Percentiles rank a stretch among this genome's conserved stretches.
Conservation (phyloP, 1,284 basidiomycete genomes). For the Xerocomus alliaceus region DNA sequence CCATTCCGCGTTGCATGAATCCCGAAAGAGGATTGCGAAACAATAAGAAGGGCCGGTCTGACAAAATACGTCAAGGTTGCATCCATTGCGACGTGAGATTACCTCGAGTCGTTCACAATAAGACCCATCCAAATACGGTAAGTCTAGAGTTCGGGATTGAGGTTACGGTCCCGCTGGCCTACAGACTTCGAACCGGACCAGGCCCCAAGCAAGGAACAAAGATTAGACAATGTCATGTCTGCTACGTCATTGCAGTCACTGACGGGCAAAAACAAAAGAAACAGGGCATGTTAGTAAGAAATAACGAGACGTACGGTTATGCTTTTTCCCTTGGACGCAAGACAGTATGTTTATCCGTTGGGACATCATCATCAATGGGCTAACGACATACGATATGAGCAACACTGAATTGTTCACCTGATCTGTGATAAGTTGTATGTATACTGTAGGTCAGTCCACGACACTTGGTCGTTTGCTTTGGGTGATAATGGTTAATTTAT, state of each 20-base stretch:
- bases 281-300: too few relatives aligned
- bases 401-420: too few relatives aligned
- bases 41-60: constrained; percentile 24
- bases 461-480: background rate
- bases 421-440: background rate
- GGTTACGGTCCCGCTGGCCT: background rate
- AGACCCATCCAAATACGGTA: constrained; percentile 24
- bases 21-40: constrained; percentile 14
- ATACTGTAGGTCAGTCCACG: background rate
- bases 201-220: too few relatives aligned
- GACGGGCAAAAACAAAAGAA: constrained; percentile 22
- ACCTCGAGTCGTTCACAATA: constrained; percentile 35
- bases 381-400: too few relatives aligned
- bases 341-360: background rate
- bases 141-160: constrained; percentile 23
- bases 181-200: background rate
- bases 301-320: too few relatives aligned
- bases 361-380: background rate
- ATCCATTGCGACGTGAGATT: constrained; percentile 15
- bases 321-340: too few relatives aligned
- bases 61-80: background rate
- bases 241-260: too few relatives aligned
- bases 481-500: constrained; percentile 6
- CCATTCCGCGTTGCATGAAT: background rate
- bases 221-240: too few relatives aligned